Evolutionary conservation across 2,329 filamentous ascomycete genomes (phyloP).

Genomic region (Penicillium olsonii): DNA sequence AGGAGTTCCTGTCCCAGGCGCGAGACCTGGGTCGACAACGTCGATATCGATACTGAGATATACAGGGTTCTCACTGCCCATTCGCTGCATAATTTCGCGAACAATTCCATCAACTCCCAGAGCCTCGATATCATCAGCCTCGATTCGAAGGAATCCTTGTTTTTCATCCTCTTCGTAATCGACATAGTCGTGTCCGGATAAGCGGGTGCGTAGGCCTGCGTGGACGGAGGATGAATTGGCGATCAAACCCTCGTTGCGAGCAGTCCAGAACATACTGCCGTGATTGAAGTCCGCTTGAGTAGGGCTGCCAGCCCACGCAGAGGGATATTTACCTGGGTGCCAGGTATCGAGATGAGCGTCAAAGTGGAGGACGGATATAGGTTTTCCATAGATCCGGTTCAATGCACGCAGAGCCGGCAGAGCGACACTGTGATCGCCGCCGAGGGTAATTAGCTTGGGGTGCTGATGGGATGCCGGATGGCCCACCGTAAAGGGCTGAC

Average conservation of each 20-base stretch:
- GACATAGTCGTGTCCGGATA: conserved; percentile 72
- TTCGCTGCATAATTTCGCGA: conserved; percentile 71
- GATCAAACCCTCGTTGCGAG: conserved; percentile 73
- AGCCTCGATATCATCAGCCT: conserved; percentile 70
- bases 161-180: conserved; percentile 87
- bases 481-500: conserved; percentile 68
- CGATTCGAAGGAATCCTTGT: conserved; percentile 79
- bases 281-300: too few relatives aligned
- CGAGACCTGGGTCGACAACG: conserved; percentile 76
- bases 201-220: conserved; percentile 80
- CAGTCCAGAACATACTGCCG: conserved; percentile 87
- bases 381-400: conserved; percentile 67
- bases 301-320: too few relatives aligned
- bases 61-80: conserved; percentile 72
- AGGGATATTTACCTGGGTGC: too few relatives aligned
- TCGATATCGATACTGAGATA: conserved; percentile 88
- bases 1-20: conserved; percentile 58
- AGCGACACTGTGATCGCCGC: conserved; percentile 50
- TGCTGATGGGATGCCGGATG: too few relatives aligned
- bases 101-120: conserved; percentile 56
- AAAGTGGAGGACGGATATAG: conserved; percentile 66
- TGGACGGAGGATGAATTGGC: conserved; percentile 85
- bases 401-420: conserved; percentile 57
- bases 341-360: conserved; percentile 63
- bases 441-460: conserved; percentile 78